Base-by-base conservation (phyloP, 2,329 filamentous ascomycete species). In the Aspergillus sojae region DNA sequence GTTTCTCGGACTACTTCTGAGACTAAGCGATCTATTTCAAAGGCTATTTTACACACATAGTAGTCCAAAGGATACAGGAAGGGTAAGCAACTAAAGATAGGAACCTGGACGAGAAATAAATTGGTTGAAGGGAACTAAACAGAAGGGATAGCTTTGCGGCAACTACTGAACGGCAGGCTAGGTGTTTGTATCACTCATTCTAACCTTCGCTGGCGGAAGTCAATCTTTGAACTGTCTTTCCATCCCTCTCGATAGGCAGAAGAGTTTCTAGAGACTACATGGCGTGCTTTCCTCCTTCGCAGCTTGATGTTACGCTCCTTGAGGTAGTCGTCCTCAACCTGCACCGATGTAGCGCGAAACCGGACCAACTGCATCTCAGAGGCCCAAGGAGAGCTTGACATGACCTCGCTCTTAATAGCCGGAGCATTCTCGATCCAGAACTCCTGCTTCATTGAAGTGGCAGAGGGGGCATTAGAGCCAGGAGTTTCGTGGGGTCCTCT, bases 281-380 rank as follows among this genome's bases (percentile, higher is more conserved):
- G 30, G 32, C 45, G 58, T 26, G 21, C 0, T 16, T 60, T 60
- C 26, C 16, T n/a, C 48, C 1, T 45, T 26, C 16, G 46, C 36
- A 69, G 39, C 50, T 67, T 70, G 43, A 67, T 64, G 2, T 65
- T 65, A 30, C 65, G 55, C 28, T 63, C 28, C 48, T 62, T 63
- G 43, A 71, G 26, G 60, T 65, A 68, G 58, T 65, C 63, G 43
- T 65, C 61, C 45, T 67, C 70, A 60, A 70, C 59, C 48, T 70
- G 67, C 43, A 63, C 62, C 11, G 67, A 62, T 16, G 62, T 67
- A 45, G 64, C 43, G 39, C 65, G 65, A 57, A 70, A 71, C 34
- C 53, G 64, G 48, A 66, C 54, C 28, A 71, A 65, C 39, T 65
- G 62, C 57, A 58, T 64, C 30, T 56, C 43, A 48, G 68, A 67